Conservation (phyloP, 2,329 filamentous ascomycete species). For the Talaromyces marneffei region DNA sequence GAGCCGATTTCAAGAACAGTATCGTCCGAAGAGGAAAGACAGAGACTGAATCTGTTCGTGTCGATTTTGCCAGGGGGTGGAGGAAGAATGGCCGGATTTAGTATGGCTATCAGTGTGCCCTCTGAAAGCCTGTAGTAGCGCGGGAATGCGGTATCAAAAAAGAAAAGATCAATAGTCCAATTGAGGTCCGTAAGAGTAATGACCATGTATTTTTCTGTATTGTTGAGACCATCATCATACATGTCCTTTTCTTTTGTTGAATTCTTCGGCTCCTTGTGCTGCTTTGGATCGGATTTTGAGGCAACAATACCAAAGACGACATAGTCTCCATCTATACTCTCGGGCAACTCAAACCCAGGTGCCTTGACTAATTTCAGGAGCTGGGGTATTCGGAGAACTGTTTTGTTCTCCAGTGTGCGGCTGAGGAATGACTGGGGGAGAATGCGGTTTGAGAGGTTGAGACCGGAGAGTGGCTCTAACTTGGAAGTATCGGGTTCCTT, state of each 20-base stretch:
- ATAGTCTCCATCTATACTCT: constrained; percentile 73
- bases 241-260: constrained; percentile 41
- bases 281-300: constrained; percentile 75
- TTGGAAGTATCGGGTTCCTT: constrained; percentile 49
- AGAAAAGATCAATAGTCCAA: constrained; percentile 84
- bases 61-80: constrained; percentile 69
- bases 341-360: constrained; percentile 72
- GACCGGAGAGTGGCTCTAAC: constrained; percentile 80
- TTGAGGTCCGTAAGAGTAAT: constrained; percentile 80
- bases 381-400: constrained; percentile 70
- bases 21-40: constrained; percentile 79
- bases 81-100: constrained; percentile 88
- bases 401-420: constrained; percentile 71
- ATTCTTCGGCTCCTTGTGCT: constrained; percentile 46
- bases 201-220: constrained; percentile 81
- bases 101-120: constrained; percentile 84
- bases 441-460: constrained; percentile 76
- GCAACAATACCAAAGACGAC: constrained; percentile 85
- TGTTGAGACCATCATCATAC: constrained; percentile 50
- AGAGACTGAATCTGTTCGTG: constrained; percentile 78
- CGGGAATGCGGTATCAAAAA: constrained; percentile 86
- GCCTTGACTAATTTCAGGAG: constrained; percentile 74
- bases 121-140: constrained; percentile 90
- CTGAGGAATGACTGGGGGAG: constrained; percentile 75
- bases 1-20: constrained; percentile 83